phyloP scores from a whole-genome alignment of 257 asterid genomes.

The Coffea eugenioides region DNA sequence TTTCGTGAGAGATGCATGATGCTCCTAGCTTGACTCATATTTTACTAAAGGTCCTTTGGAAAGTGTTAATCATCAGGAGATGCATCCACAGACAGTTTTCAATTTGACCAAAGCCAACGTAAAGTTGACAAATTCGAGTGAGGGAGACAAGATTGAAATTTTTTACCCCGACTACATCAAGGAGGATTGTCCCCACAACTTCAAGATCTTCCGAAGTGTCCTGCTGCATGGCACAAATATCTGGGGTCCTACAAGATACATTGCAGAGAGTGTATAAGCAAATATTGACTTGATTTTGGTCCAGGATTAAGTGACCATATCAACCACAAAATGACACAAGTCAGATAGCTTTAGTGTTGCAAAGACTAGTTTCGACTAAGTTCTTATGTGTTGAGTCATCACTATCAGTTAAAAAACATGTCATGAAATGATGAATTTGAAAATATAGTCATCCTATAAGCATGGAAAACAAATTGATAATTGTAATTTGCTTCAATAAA shows the following conservation, averaged over 20 bases:
- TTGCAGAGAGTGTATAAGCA: constrained; percentile 1
- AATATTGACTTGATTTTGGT: background rate
- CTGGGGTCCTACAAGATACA: constrained; percentile 59
- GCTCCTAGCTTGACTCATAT: background rate
- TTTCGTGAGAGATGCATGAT: background rate
- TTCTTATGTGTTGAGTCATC: background rate
- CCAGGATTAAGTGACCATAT: background rate
- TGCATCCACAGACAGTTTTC: background rate
- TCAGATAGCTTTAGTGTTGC: background rate
- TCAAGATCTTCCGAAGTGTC: constrained; percentile 65
- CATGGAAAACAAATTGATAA: background rate
- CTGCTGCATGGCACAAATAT: constrained; percentile 70
- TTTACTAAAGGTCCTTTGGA: background rate
- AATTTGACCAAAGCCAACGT: background rate
- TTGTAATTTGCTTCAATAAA: too few relatives aligned
- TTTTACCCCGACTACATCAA: constrained; percentile 56
- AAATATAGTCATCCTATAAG: too few relatives aligned
- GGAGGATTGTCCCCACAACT: constrained; percentile 57
- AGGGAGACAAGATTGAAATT: background rate
- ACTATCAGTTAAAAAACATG: too few relatives aligned
- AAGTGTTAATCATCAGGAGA: background rate
- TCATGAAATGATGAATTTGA: too few relatives aligned
- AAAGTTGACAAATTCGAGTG: background rate
- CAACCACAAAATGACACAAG: background rate
- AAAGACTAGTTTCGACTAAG: background rate